Evolutionary conservation across 2,329 filamentous ascomycete genomes (phyloP), one percentile per base, ranked within the genome.

Genomic region (Colletotrichum endophyticum): DNA sequence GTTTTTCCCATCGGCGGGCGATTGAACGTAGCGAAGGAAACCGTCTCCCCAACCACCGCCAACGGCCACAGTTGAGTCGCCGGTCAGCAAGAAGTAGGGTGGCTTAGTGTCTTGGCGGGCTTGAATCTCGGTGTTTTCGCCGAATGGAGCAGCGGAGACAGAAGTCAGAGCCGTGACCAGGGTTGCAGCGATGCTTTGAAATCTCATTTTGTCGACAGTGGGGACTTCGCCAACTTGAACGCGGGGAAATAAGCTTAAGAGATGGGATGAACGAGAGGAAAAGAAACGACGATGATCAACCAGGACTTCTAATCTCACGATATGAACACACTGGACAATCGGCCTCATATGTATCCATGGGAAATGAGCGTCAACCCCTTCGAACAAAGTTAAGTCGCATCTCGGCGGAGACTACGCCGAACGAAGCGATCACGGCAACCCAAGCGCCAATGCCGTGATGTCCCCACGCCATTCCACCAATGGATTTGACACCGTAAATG

Each of bases 31-130:
- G 1, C 86, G 85, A 9, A 93, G 83, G 78, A 92, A 91, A 0
- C 89, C 91, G 76, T 92, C 85, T n/a, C 91, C 91, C 91, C 91
- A 92, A 28, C 91, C 89, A 25, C 88, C 89, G 32, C 84, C 81
- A 4, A 82, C 72, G 0, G 88, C 88, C 5, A 88, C 89, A 1
- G 89, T 90, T 4, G 87, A 89, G 79, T 90, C 89, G 7, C 89
- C 88, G 0, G 87, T 87, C 2, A 90, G 82, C 69, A 90, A 81
- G 77, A 90, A 89, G 53, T 85, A 86, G 0, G 87, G 85, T 0
- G 86, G 80, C 66, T 81, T 83, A n/a, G 57, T 49, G 34, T 66
- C 69, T 34, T 57, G 57, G 34, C 74, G 70, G 15, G 34, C 49
- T 6, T 61, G 57, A 6, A 57, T 15, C 6, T 19, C 59, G 19